Percentiles rank a stretch among this genome's conserved stretches.
These are phyloP conservation scores for Setomelanomma holmii DNA, from an alignment of 2,329 filamentous ascomycete species.

Conservation along the genomic window DNA sequence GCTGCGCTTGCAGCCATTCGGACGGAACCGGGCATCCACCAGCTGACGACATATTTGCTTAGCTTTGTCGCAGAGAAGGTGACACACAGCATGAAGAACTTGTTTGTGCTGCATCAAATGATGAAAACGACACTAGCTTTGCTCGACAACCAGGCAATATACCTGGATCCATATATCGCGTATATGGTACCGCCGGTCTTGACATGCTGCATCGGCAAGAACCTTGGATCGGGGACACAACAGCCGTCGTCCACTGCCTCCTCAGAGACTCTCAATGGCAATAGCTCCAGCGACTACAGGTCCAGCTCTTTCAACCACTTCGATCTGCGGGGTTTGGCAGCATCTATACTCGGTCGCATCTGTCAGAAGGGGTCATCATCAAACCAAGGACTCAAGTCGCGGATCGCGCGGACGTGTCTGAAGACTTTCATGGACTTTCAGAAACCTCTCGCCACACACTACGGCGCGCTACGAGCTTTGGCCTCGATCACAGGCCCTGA, in stretches of 20 bases:
- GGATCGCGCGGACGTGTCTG: slow-evolving; percentile 89
- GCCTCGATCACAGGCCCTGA: slow-evolving; percentile 76
- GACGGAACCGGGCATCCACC: slow-evolving; percentile 90
- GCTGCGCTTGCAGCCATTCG: slow-evolving; percentile 85
- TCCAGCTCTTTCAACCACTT: slow-evolving; percentile 64
- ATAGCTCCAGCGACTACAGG: slow-evolving; percentile 31
- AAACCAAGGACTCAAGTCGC: slow-evolving; percentile 82
- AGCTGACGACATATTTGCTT: slow-evolving; percentile 94
- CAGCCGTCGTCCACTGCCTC: slow-evolving; percentile 58
- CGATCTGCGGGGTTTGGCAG: slow-evolving; percentile 81
- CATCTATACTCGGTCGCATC: slow-evolving; percentile 80
- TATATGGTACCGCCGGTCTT: slow-evolving; percentile 84
- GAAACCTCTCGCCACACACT: slow-evolving; percentile 83
- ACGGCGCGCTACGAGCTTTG: slow-evolving; percentile 84
- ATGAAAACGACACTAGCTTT: slow-evolving; percentile 88
- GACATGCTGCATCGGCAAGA: slow-evolving; percentile 86
- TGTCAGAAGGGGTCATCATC: slow-evolving; percentile 80
- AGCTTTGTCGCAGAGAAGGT: slow-evolving; percentile 96
- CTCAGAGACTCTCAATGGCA: slow-evolving; percentile 54
- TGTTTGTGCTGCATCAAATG: slow-evolving; percentile 88
- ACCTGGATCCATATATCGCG: slow-evolving; percentile 72
- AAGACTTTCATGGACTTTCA: slow-evolving; percentile 90
- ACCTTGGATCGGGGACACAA: slow-evolving; percentile 69
- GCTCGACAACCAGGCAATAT: slow-evolving; percentile 82
- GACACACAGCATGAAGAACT: slow-evolving; percentile 88